These are phyloP conservation scores for Hymenoscyphus scutula DNA, from an alignment of 2,329 filamentous ascomycete genomes.

Conservation along the genomic window DNA sequence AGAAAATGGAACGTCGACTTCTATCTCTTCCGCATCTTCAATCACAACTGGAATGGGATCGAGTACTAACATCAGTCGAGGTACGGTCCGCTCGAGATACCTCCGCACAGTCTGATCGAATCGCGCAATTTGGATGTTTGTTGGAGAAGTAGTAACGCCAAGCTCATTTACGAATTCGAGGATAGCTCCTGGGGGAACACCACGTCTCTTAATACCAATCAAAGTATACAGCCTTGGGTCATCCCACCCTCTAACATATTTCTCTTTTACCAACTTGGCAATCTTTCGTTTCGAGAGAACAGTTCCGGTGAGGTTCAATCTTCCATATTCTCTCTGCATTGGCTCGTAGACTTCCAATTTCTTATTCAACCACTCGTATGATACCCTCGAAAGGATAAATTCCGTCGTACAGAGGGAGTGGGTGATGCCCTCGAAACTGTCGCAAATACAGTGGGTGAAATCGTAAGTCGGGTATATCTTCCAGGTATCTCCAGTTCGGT, in stretches of 20 bases:
- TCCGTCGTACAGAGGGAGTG: constrained; percentile 93
- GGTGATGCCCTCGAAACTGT: constrained; percentile 88
- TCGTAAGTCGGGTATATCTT: constrained; percentile 95
- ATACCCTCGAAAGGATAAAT: constrained; percentile 79
- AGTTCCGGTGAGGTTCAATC: constrained; percentile 78
- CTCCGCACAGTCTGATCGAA: constrained; percentile 83
- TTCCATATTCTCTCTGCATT: constrained; percentile 86
- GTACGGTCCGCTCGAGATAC: constrained; percentile 85
- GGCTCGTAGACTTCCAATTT: constrained; percentile 80
- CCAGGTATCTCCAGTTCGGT: constrained; percentile 80
- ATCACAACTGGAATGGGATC: constrained; percentile 83
- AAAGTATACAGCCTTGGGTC: constrained; percentile 88
- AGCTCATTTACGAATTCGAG: constrained; percentile 89
- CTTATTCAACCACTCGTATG: constrained; percentile 88
- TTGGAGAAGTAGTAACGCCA: constrained; percentile 79
- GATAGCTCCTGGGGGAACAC: constrained; percentile 84
- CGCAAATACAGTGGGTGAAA: constrained; percentile 85
- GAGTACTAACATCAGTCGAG: constrained; percentile 83
- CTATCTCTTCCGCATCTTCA: constrained; percentile 70
- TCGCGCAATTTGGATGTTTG: constrained; percentile 75
- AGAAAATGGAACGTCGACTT: constrained; percentile 74
- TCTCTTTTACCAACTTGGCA: constrained; percentile 71
- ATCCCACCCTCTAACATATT: constrained; percentile 84
- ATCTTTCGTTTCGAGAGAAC: constrained; percentile 86
- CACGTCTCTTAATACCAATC: constrained; percentile 77